Conservation (phyloP, 73 alveolate genomes). For the Paramecium octaurelia region DNA sequence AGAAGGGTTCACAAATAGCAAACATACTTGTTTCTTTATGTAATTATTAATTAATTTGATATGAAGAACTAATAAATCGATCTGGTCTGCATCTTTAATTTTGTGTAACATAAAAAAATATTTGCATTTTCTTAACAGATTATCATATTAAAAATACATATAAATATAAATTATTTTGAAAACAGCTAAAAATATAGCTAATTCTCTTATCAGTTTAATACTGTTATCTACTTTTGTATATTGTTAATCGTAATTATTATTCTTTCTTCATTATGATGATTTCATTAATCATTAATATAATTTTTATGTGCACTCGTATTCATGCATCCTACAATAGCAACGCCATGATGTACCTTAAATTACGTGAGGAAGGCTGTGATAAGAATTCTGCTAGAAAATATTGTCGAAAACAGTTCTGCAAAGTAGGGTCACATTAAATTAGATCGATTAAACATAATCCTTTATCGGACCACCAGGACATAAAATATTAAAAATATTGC, state of each 20-base stretch:
- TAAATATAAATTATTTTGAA: no score
- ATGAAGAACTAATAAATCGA: no score
- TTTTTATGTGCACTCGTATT: constrained; percentile 24
- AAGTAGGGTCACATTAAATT: not conserved
- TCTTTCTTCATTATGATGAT: not conserved
- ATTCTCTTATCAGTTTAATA: not conserved
- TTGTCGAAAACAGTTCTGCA: not conserved
- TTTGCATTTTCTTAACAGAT: not conserved
- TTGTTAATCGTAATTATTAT: not conserved
- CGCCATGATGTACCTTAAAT: constrained; percentile 25
- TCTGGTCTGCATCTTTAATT: no score
- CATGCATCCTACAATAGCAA: not conserved
- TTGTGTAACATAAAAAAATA: not conserved
- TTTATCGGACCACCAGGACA: constrained; percentile 25
- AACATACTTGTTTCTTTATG: no score
- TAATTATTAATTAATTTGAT: no score
- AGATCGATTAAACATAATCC: constrained; percentile 26
- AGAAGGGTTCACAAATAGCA: no score
- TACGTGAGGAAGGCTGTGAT: constrained; percentile 35
- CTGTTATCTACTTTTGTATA: not conserved
- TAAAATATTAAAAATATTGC: not conserved
- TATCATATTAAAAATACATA: not conserved
- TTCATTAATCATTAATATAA: not conserved
- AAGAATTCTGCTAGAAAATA: not conserved
- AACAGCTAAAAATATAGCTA: no score